Base-by-base conservation (phyloP, 2,329 filamentous ascomycete genomes). In the Cryphonectria parasitica region DNA sequence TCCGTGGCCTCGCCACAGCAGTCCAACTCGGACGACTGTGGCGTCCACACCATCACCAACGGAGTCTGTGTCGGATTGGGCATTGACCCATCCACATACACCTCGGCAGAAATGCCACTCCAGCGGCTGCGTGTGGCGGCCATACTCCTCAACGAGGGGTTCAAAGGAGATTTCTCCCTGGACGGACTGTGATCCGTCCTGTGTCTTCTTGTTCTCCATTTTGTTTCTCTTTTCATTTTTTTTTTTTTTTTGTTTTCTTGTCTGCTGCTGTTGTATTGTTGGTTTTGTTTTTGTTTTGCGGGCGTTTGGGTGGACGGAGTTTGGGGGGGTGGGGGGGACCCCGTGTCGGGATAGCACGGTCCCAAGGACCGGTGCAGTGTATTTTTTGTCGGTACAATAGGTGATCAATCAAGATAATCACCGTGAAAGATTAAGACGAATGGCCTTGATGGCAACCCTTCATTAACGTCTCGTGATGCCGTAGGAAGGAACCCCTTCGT, bases 31-130 rank as follows among this genome's bases (percentile, higher is more conserved):
- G 89, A 87, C 76, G 92, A 95, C 77, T 95, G 92, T 74, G 92
- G 92, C n/a, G 88, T 94, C 3, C 93, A 93, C 77, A 88, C 90
- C 19, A 89, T 93, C 74, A 88, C 92, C 25, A 95, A 95, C 76
- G 90, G 88, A 22, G 86, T 93, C 64, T 92, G 89, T 69, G 75
- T 89, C 49, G 83, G 86, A 0, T 76, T 89, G 43, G 87, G 87
- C 1, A 74, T 89, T 25, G 84, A 84, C 71, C 86, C 87, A 2
- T 78, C 79, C 69, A 78, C 78, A 3, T 89, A 91, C 70, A 75
- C 78, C 1, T 80, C 86, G 49, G 73, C 77, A 0, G 86, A 91
- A 68, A 87, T 93, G 84, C 81, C 83, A 1, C 79, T 84, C 65
- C 90, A 91, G 74, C 84, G 90, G 34, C 83, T 85, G 67, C 83